A percentile compares a stretch with the other conserved stretches of the same genome.
Conservation (phyloP, 2,329 filamentous ascomycete genomes). For the Curvularia lunata region DNA sequence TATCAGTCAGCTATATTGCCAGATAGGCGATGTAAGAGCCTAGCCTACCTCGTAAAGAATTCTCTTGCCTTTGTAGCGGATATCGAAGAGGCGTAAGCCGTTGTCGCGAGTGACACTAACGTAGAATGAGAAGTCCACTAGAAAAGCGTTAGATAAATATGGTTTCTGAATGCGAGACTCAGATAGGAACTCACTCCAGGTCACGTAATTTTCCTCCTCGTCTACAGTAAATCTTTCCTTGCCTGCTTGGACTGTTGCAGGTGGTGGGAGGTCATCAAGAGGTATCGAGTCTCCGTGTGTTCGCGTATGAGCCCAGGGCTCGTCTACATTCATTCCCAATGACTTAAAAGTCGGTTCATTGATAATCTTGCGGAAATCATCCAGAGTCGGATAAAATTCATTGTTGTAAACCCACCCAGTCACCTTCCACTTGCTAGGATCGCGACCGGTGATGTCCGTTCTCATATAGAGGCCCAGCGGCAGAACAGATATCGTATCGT, state of each 20-base stretch:
- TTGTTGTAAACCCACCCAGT: constrained; percentile 4
- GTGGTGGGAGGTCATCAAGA: background rate
- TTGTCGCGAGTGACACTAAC: background rate
- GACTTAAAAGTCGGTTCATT: background rate
- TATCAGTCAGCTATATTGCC: background rate
- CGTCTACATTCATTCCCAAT: constrained; percentile 2
- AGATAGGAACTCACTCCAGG: background rate
- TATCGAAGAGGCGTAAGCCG: constrained; percentile 1
- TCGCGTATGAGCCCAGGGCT: constrained; percentile 4
- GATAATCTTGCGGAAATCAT: constrained; percentile 1
- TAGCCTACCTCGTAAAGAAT: background rate
- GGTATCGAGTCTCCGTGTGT: background rate
- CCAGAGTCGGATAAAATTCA: constrained; percentile 1
- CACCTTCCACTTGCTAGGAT: constrained; percentile 1
- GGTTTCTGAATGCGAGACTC: background rate
- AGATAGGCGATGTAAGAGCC: background rate
- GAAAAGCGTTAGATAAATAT: background rate
- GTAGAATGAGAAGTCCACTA: constrained; percentile 6
- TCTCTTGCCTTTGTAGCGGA: constrained; percentile 3
- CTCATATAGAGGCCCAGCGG: constrained; percentile 2
- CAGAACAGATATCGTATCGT: constrained; percentile 1
- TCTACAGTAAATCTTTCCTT: constrained; percentile 2
- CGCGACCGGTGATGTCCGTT: constrained; percentile 2
- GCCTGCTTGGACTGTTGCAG: background rate
- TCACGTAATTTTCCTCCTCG: background rate